These are phyloP conservation scores for Tylopilus vinaceipallidus DNA, from an alignment of 768 basidiomycete genomes.

Conservation along the genomic window DNA sequence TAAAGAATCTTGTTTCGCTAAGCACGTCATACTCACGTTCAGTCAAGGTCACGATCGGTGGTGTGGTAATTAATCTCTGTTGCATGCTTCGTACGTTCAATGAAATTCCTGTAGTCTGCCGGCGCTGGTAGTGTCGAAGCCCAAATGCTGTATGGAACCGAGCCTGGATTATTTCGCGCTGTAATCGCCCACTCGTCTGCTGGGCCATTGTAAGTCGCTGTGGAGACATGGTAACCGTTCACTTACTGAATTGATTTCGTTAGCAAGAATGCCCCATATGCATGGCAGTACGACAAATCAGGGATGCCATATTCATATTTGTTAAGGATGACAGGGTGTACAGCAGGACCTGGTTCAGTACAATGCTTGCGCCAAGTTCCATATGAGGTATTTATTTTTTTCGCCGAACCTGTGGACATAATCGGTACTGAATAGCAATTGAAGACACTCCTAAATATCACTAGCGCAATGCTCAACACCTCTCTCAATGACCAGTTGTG, in stretches of 20 bases:
- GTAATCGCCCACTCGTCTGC: constrained; percentile 19
- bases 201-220: constrained; percentile 19
- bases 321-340: constrained; percentile 44
- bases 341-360: constrained; percentile 37
- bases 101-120: constrained; percentile 10
- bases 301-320: constrained; percentile 51
- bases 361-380: constrained; percentile 37
- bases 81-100: rapidly evolving
- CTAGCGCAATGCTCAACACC: constrained; percentile 42
- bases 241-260: background rate
- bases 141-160: constrained; percentile 10
- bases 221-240: too few species aligned
- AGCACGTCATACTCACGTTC: background rate
- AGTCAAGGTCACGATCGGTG: constrained; percentile 18
- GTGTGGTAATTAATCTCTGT: constrained; percentile 11
- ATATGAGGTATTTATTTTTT: constrained; percentile 10
- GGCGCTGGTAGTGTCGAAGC: constrained; percentile 15
- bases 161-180: constrained; percentile 11
- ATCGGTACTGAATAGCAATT: background rate
- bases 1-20: background rate
- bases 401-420: background rate
- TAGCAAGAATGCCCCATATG: constrained; percentile 52
- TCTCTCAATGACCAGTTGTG: constrained; percentile 56
- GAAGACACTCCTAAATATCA: constrained; percentile 49
- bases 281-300: constrained; percentile 47